phyloP scores from a whole-genome alignment of 441 rosid species.

The Populus tomentosa region DNA sequence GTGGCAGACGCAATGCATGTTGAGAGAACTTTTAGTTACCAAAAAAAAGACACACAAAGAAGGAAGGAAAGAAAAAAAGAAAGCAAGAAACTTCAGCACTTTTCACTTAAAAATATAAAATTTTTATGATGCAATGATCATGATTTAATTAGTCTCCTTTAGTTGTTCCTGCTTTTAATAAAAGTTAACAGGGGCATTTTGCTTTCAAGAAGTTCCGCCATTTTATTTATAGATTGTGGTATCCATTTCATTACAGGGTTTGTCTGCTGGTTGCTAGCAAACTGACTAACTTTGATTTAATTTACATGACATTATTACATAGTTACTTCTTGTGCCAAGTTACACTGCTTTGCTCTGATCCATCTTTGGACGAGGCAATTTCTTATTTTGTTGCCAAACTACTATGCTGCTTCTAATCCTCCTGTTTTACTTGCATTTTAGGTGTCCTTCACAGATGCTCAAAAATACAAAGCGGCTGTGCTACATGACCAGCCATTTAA shows the following conservation, averaged over 20 bases:
- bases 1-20: no score
- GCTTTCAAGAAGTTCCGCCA: neutral
- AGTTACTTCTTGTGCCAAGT: neutral
- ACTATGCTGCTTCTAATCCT: conserved; percentile 5
- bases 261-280: neutral
- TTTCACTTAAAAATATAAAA: neutral
- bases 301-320: neutral
- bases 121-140: neutral
- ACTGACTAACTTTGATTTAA: neutral
- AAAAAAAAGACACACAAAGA: no score
- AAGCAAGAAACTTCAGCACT: neutral
- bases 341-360: neutral
- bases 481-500: conserved; percentile 67
- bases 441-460: conserved; percentile 73
- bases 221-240: neutral
- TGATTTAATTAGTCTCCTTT: neutral
- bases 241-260: neutral
- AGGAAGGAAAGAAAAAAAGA: no score
- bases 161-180: neutral
- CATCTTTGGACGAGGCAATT: neutral
- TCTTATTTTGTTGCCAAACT: neutral
- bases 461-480: conserved; percentile 64
- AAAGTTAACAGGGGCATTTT: neutral
- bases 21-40: no score
- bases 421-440: conserved; percentile 26